These are phyloP conservation scores for Lecanoromycetidae sp. DNA, from an alignment of 2,329 filamentous ascomycete genomes.

Conservation along the genomic window DNA sequence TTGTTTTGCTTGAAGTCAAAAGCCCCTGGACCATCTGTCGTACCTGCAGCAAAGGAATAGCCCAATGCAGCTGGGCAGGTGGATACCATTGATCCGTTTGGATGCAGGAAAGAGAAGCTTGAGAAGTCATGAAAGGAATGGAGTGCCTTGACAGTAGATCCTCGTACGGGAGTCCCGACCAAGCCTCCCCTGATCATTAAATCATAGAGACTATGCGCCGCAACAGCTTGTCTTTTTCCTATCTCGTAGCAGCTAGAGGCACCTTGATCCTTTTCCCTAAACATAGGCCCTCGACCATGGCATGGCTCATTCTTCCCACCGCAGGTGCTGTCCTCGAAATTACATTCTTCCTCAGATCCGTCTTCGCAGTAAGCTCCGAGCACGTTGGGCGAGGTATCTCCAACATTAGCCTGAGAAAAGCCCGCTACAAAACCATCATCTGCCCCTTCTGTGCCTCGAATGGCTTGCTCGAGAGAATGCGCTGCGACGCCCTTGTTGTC, in stretches of 20 bases:
- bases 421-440: constrained; percentile 68
- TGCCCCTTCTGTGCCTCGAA: constrained; percentile 42
- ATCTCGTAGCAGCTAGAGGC: constrained; percentile 40
- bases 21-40: constrained; percentile 76
- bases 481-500: constrained; percentile 95
- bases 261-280: constrained; percentile 33
- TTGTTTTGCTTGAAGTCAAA: constrained; percentile 92
- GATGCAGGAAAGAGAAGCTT: constrained; percentile 58
- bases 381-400: constrained; percentile 81
- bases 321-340: constrained; percentile 74
- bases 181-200: constrained; percentile 42
- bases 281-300: constrained; percentile 36
- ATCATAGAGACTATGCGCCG: constrained; percentile 42
- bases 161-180: constrained; percentile 41
- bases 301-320: constrained; percentile 32
- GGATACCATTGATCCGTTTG: constrained; percentile 56
- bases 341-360: constrained; percentile 58
- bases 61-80: constrained; percentile 83
- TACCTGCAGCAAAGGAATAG: constrained; percentile 87
- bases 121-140: constrained; percentile 79
- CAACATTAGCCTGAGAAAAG: constrained; percentile 84
- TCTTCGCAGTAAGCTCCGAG: constrained; percentile 84
- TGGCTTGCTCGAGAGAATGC: constrained; percentile 65
- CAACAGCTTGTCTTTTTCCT: constrained; percentile 34
- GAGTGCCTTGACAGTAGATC: constrained; percentile 61